Base-by-base conservation (phyloP, 139 green algal genomes). In the Chlamydomonas incerta region DNA sequence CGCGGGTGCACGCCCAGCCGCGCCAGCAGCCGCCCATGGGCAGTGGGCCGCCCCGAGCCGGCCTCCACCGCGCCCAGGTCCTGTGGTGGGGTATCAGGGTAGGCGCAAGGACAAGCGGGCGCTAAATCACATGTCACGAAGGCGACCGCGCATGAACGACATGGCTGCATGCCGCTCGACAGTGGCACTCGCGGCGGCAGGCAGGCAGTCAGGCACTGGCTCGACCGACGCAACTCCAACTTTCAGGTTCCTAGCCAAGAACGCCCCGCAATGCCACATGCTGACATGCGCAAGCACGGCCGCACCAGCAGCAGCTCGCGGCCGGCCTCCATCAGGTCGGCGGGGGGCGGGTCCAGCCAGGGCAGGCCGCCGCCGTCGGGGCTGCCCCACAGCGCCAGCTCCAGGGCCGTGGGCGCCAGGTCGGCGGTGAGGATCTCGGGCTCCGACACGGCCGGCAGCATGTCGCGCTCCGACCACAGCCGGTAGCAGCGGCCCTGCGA, bases 261-360 rank as follows among this genome's bases (percentile, higher is more conserved):
- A n/a, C n/a, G n/a, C n/a, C n/a, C n/a, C n/a, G n/a, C n/a, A n/a
- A n/a, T n/a, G n/a, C n/a, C n/a, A n/a, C n/a, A n/a, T n/a, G n/a
- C n/a, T n/a, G n/a, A n/a, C n/a, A n/a, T n/a, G n/a, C n/a, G n/a
- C n/a, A n/a, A n/a, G n/a, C 20, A 24, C 55, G 21, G 8, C 4
- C 71, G 23, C 58, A 83, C 75, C 71, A 68, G 29, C 41, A 96
- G 89, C 74, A 95, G 88, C 73, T 88, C 72, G 17, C 58, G 37
- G 9, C 88, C 93, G 2, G 71, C 71, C 9, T 29, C 60, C 60
- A 95, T 21, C 9, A 68, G 66, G 2, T 62, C 75, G 23, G 46
- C 60, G 0, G 89, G 87, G 5, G 93, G 93, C 0, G 90, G 58
- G 63, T 96, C 93, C n/a, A 95, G 85, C 91, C 92, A 96, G 41